Evolutionary conservation across 2,329 filamentous ascomycete genomes (phyloP), one percentile per base, ranked within the genome.

Genomic region (Colletotrichum abscissum): DNA sequence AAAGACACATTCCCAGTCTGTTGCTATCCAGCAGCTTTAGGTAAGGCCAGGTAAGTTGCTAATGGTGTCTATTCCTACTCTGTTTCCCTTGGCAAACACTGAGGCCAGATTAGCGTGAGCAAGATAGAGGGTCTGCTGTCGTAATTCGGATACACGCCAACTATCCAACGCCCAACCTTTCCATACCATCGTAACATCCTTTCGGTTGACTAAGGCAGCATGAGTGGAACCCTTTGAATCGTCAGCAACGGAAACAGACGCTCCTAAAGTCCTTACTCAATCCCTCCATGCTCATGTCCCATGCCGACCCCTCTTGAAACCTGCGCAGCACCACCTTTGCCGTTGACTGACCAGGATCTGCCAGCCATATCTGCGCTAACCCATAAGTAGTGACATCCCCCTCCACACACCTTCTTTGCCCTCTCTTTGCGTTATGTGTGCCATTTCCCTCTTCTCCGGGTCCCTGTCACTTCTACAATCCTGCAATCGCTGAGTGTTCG

Each of bases 251-350:
- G 26, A 19, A 19, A 52, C 28, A 5, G 26, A 42, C 16, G 16
- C 5, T 42, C 52, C 26, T 24, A 24, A 67, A 24, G 33, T 33
- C 57, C 16, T 56, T 57, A 42, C 38, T 42, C 38, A 42, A 42
- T 42, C 38, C 16, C 16, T 42, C 68, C 67, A 59, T 66, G 62
- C 63, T n/a, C n/a, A 24, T 35, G 14, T 58, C 55, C 67, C 24
- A 42, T 56, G 30, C 60, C 58, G 56, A 52, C 54, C 68, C 56
- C 28, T 57, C 64, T 67, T 62, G 64, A 68, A 72, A 72, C 69
- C 42, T 57, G 69, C 63, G 49, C 63, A 67, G 19, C 63, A 68
- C 54, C 35, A 33, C 33, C 26, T 26, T 55, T 64, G 12, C 12
- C 54, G n/a, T 46, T 16, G 57, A 58, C 12, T 30, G 46, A 56